Conservation (phyloP, 208 protist genomes). For the Trypanosoma scelopori region DNA sequence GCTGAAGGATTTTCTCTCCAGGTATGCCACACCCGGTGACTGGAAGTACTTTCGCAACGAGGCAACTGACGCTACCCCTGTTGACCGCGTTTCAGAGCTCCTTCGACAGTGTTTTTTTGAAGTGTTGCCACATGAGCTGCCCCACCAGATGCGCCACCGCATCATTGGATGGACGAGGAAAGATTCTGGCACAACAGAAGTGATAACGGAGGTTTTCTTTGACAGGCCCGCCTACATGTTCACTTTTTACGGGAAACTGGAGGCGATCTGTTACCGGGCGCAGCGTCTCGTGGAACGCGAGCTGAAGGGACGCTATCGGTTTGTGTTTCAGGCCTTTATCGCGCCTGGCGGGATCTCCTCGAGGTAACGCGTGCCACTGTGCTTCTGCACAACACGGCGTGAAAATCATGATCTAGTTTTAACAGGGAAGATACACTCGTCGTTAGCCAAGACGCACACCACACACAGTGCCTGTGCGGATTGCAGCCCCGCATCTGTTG, state of each 20-base stretch:
- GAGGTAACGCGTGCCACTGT: conserved; percentile 16
- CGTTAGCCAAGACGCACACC: no score
- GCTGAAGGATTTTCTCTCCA: conserved; percentile 83
- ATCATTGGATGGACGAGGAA: conserved; percentile 88
- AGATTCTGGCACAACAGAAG: conserved; percentile 77
- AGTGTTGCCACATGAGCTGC: conserved; percentile 85
- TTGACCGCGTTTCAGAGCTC: conserved; percentile 82
- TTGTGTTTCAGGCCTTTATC: conserved; percentile 90
- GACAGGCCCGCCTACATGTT: conserved; percentile 89
- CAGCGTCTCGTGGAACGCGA: conserved; percentile 70
- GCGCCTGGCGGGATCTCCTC: conserved; percentile 64
- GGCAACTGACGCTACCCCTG: conserved; percentile 55
- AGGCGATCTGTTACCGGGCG: conserved; percentile 74
- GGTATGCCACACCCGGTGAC: conserved; percentile 64
- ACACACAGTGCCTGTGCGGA: no score
- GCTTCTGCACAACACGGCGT: background rate
- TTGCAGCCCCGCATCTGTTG: no score
- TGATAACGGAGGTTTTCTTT: conserved; percentile 90
- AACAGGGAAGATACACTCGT: no score
- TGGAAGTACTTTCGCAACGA: conserved; percentile 79
- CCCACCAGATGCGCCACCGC: conserved; percentile 78
- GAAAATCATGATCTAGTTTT: no score
- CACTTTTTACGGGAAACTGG: conserved; percentile 86
- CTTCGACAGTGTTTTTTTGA: conserved; percentile 84
- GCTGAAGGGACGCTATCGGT: conserved; percentile 61